Percentiles rank a stretch among this genome's conserved stretches.
Evolutionary conservation across 306 rosid species (phyloP).

Genomic region (Lotus japonicus): DNA sequence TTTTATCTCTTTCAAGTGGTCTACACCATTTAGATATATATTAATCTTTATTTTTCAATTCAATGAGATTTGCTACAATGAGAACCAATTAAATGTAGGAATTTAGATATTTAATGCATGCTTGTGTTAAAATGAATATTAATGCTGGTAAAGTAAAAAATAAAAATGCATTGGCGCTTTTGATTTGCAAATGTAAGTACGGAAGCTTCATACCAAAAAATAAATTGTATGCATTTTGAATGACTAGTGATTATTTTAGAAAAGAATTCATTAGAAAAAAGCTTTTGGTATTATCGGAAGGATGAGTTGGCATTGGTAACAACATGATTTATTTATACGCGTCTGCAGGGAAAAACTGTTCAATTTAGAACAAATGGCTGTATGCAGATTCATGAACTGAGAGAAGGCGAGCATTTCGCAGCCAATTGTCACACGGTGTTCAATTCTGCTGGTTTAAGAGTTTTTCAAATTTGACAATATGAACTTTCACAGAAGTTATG

Average conservation of each 20-base stretch:
- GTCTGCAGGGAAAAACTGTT: neutral
- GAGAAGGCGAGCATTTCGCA: neutral
- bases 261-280: neutral
- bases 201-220: neutral
- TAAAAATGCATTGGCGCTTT: too few relatives aligned
- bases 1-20: too few relatives aligned
- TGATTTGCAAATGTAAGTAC: too few relatives aligned
- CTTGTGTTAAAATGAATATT: neutral
- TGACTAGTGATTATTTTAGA: neutral
- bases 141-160: neutral
- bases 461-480: neutral
- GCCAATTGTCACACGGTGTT: neutral
- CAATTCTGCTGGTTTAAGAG: neutral
- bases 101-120: too few relatives aligned
- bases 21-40: too few relatives aligned
- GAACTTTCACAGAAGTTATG: neutral
- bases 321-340: neutral
- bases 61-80: too few relatives aligned
- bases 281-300: neutral
- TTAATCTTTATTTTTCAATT: too few relatives aligned
- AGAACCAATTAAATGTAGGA: neutral
- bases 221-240: too few relatives aligned
- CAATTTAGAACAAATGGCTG: neutral
- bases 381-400: neutral
- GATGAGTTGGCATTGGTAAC: neutral